Evolutionary conservation across 23 red algal genomes (phyloP), one percentile per base, ranked within the genome.

Genomic region (Gracilaria gracilis): DNA sequence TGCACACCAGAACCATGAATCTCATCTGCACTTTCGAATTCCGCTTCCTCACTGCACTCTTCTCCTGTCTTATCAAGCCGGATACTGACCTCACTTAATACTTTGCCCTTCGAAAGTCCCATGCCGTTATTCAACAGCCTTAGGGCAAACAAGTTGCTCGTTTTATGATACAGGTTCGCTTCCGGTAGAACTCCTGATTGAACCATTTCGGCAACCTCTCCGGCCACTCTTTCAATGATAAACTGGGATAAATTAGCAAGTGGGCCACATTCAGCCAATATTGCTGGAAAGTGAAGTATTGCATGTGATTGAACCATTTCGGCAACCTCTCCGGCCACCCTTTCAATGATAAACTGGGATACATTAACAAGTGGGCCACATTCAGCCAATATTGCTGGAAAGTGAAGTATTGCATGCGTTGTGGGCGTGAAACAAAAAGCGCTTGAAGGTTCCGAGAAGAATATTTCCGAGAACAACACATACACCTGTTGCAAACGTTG

Each of bases 351-450:
- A 44, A 75, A 75, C 29, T 75, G 71, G 15, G 71, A 75, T 29
- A 75, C 35, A 28, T 75, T 75, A 9, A 13, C 2, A 1, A 75
- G 46, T 1, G 71, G 34, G 0, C 71, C 71, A 44, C 20, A 75
- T 25, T 44, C 71, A 29, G 4, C 0, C 21, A 75, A 4, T 6
- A 75, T 75, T 28, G 44, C 4, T n/a, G 71, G 71, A 11, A 42
- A n/a, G 46, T 75, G 71, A 2, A 75, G 71, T 29, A 75, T 44
- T 24, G 71, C 71, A 40, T 75, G 71, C 5, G 35, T 75, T 4
- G 59, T 62, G 59, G 35, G 34, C 5, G 34, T 73, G 5, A 73
- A 35, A 23, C 21, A 23, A 61, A 80, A 80, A 4, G 48, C 76
- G 9, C 35, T 37, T 80, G n/a, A n/a, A n/a, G n/a, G 14, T 29